Base-by-base conservation (phyloP, 2,329 filamentous ascomycete genomes). In the Byssothecium circinans region DNA sequence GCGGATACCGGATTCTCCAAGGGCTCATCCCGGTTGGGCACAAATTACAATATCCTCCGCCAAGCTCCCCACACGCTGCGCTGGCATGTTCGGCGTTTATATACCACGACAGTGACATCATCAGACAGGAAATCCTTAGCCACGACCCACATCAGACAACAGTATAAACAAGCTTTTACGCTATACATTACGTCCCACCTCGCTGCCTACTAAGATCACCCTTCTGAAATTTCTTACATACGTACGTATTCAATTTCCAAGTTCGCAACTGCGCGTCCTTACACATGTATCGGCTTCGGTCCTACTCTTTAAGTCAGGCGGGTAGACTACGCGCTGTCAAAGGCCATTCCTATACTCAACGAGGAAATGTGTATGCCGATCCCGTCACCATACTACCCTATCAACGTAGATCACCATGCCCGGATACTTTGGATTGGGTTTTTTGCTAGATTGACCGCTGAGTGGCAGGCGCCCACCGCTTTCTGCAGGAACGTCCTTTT, bases 61-160 rank as follows among this genome's bases (percentile, higher is more conserved):
- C 50, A 53, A 53, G 50, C 33, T 19, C 27, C 29, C 30, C 29
- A 25, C 40, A 19, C 20, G 35, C 50, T 47, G 34, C 47, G 46
- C 36, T 53, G 50, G 42, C 46, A 47, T 27, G 3, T 44, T 41
- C 40, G 35, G 34, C 46, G 19, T 18, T 34, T 12, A 12, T 35
- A 12, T 35, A 36, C 27, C 41, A 15, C 36, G 40, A 18, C 12
- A 42, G 41, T 37, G 41, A 52, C 45, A 49, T 52, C 49, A 49
- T 48, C 41, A 36, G 23, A 32, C 49, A 52, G 18, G 33, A 4
- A 11, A 18, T 23, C 22, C 4, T 22, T 25, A 25, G 10, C 27
- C 14, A 30, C 15, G 37, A 40, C 37, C 37, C 37, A 40, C 37
- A 11, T 14, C 5, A 10, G 2, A 17, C 32, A 25, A 17, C 20